phyloP scores from a whole-genome alignment of 2,329 filamentous ascomycete genomes.

The Coniochaeta hoffmannii region DNA sequence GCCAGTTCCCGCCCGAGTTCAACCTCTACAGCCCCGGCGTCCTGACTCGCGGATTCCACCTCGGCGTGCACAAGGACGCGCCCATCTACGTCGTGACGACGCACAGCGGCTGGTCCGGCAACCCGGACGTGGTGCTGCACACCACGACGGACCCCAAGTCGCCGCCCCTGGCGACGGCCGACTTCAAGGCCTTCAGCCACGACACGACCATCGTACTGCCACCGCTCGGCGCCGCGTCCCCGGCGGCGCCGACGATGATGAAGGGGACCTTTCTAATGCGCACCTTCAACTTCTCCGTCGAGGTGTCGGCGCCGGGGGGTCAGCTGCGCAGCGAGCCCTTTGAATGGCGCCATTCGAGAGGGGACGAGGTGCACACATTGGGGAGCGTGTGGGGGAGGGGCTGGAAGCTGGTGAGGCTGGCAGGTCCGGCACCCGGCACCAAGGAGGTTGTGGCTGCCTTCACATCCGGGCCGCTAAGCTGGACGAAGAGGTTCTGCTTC shows the following conservation, averaged over 20 bases:
- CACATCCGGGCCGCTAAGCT: conserved; percentile 19
- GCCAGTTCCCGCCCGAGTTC: conserved; percentile 24
- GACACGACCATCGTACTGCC: conserved; percentile 21
- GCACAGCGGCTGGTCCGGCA: conserved; percentile 16
- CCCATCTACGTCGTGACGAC: conserved; percentile 24
- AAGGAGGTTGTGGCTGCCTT: conserved; percentile 36
- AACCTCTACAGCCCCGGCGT: conserved; percentile 19
- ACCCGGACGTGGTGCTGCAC: conserved; percentile 25
- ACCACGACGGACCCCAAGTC: conserved; percentile 19
- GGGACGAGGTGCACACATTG: conserved; percentile 24
- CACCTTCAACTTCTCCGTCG: conserved; percentile 25
- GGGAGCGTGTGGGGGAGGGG: conserved; percentile 21
- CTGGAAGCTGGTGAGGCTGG: conserved; percentile 34
- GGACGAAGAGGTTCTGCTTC: conserved; percentile 29
- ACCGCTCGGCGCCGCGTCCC: conserved; percentile 10
- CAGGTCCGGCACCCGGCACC: conserved; percentile 21
- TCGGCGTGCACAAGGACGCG: conserved; percentile 23
- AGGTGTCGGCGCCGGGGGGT: conserved; percentile 19
- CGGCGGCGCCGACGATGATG: conserved; percentile 7
- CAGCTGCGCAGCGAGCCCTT: conserved; percentile 24
- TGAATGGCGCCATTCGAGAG: conserved; percentile 33
- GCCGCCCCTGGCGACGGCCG: conserved; percentile 21
- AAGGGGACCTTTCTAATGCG: conserved; percentile 8
- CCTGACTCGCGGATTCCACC: conserved; percentile 11
- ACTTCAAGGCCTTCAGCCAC: conserved; percentile 9